phyloP scores from a whole-genome alignment of 768 basidiomycete species.

The Neoboletus subvelutipes region DNA sequence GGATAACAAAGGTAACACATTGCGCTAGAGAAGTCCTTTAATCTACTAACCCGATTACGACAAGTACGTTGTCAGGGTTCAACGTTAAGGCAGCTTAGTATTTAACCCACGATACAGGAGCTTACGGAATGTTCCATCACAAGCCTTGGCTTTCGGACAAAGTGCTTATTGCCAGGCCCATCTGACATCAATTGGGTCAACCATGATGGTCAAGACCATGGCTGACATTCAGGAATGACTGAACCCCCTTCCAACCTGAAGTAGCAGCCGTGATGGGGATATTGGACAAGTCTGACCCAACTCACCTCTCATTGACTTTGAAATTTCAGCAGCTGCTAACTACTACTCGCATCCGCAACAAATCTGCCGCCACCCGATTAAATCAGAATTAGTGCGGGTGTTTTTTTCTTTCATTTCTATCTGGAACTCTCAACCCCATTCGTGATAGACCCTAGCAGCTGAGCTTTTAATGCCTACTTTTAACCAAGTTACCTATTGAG shows the following conservation, averaged over 20 bases:
- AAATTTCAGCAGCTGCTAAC: no score
- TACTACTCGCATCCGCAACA: not conserved
- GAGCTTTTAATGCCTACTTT: no score
- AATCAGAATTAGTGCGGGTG: not conserved
- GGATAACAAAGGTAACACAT: not conserved
- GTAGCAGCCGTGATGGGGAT: not conserved
- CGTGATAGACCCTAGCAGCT: not conserved
- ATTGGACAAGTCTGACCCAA: not conserved
- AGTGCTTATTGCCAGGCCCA: not conserved
- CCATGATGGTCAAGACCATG: not conserved
- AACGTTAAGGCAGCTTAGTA: not conserved
- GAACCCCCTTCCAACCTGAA: not conserved
- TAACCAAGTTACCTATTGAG: no score
- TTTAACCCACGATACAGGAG: not conserved
- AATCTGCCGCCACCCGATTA: not conserved
- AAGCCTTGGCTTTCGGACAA: not conserved
- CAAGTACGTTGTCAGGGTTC: constrained; percentile 24
- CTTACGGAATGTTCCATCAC: constrained; percentile 15
- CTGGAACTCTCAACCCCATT: not conserved
- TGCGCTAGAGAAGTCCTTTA: constrained; percentile 10
- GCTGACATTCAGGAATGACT: not conserved
- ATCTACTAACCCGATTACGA: constrained; percentile 11
- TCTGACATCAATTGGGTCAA: not conserved
- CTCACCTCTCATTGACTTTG: not conserved
- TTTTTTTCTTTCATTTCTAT: not conserved